Percentiles rank a stretch among this genome's conserved stretches.
phyloP scores from a whole-genome alignment of 129 eudicot species.

The Saposhnikovia divaricata region DNA sequence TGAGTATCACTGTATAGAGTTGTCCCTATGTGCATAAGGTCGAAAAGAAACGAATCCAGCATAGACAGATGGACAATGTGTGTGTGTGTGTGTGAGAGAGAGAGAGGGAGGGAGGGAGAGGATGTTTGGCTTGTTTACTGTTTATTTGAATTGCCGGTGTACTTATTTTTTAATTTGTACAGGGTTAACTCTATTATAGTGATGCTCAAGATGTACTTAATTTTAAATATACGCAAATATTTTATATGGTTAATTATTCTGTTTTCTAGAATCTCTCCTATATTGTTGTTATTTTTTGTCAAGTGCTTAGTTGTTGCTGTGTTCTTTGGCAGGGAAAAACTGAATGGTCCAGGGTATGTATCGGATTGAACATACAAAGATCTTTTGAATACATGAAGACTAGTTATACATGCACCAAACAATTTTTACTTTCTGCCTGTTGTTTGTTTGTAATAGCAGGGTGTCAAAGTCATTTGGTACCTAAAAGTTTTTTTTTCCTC shows the following conservation, averaged over 20 bases:
- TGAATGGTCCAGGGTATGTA: neutral
- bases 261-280: neutral
- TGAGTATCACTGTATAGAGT: no score
- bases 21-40: no score
- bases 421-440: neutral
- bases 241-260: neutral
- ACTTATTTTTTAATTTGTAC: neutral
- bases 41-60: no score
- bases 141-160: neutral
- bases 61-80: no score
- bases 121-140: neutral
- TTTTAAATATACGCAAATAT: neutral
- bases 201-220: neutral
- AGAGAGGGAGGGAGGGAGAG: neutral
- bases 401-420: constrained; percentile 5
- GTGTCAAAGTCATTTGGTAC: constrained; percentile 6
- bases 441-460: neutral
- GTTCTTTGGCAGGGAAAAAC: constrained; percentile 11
- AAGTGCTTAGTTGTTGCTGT: neutral
- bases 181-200: neutral
- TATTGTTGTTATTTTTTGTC: neutral
- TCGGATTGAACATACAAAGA: constrained; percentile 9
- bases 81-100: no score
- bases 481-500: neutral
- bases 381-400: constrained; percentile 9